A percentile compares a stretch with the other conserved stretches of the same genome.
These are phyloP conservation scores for Sordariomycetes sp. DNA, from an alignment of 2,329 filamentous ascomycete genomes.

Conservation along the genomic window DNA sequence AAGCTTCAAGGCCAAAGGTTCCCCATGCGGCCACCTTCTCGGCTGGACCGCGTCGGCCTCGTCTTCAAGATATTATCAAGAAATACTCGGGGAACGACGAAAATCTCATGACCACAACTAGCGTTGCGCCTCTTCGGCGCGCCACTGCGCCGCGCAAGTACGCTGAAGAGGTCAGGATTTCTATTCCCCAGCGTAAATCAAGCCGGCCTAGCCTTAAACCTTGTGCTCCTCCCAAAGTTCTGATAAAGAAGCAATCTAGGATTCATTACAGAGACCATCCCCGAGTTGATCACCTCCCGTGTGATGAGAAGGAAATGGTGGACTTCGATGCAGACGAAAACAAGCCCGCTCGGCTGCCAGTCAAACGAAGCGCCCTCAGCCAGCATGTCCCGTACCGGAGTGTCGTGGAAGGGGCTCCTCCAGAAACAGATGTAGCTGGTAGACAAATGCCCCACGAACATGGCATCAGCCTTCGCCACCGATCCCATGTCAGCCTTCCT, in stretches of 20 bases:
- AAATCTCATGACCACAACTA: background rate
- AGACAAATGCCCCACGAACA: conserved; percentile 16
- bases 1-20: too few species aligned
- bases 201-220: background rate
- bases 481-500: conserved; percentile 44
- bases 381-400: conserved; percentile 2
- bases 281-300: conserved; percentile 2
- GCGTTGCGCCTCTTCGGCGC: too few species aligned
- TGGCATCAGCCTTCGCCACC: conserved; percentile 35
- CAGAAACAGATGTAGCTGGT: conserved; percentile 3
- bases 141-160: too few species aligned
- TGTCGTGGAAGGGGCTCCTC: background rate
- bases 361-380: background rate
- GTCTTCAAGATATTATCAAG: too few species aligned
- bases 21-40: too few species aligned
- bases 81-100: too few species aligned
- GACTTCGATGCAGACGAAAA: conserved; percentile 5
- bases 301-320: conserved; percentile 6
- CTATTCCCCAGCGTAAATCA: background rate
- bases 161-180: background rate
- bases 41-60: too few species aligned
- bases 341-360: background rate
- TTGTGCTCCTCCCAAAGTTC: too few species aligned
- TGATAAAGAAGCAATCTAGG: background rate
- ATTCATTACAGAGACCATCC: background rate